Conservation (phyloP, 1,139 yeast species). For the Starmera stellimalicola region DNA sequence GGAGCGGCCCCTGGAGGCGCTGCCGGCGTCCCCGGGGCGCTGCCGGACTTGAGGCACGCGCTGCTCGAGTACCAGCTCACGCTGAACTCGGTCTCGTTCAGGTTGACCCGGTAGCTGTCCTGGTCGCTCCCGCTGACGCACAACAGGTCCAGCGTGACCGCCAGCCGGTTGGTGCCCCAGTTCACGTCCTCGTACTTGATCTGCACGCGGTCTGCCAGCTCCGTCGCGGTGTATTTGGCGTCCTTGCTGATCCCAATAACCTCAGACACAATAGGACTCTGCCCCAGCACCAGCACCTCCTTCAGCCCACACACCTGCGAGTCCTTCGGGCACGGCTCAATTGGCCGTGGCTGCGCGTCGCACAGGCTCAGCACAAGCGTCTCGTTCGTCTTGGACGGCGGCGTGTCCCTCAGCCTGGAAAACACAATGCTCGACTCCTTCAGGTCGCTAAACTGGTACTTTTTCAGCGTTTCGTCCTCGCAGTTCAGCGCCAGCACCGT, state of each 20-base stretch:
- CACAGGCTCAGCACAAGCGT: constrained; percentile 72
- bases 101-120: constrained; percentile 26
- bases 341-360: constrained; percentile 31
- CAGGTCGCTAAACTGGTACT: no score
- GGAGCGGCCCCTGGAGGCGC: constrained; percentile 19
- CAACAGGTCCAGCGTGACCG: constrained; percentile 40
- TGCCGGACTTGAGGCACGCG: constrained; percentile 33
- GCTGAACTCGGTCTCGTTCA: constrained; percentile 24
- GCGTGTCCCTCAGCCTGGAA: constrained; percentile 48
- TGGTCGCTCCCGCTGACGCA: constrained; percentile 33
- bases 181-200: constrained; percentile 44
- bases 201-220: constrained; percentile 32
- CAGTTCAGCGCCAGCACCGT: no score
- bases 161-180: constrained; percentile 61
- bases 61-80: constrained; percentile 27
- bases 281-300: constrained; percentile 35
- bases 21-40: constrained; percentile 2
- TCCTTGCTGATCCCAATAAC: constrained; percentile 40
- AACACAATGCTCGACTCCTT: no score
- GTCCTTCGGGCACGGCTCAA: constrained; percentile 49
- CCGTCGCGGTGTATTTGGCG: constrained; percentile 22
- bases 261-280: constrained; percentile 36
- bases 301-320: constrained; percentile 68
- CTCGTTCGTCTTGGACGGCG: constrained; percentile 60
- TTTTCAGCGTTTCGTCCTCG: no score